These are phyloP conservation scores for Leccinum ochraceum DNA, from an alignment of 768 basidiomycete genomes.

Conservation along the genomic window DNA sequence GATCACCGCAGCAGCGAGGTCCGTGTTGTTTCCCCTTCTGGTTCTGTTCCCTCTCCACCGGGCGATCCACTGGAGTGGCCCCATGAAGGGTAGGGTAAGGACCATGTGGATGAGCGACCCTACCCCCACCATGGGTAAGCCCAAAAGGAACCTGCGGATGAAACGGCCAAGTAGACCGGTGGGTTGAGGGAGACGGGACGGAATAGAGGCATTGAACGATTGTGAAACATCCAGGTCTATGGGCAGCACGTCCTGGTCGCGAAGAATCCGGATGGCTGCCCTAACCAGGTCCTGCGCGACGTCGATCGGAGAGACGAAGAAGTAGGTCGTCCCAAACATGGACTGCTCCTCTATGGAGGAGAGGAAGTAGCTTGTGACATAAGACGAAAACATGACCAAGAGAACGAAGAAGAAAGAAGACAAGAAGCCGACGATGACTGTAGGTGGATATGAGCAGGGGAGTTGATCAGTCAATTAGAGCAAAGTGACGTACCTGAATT, in stretches of 20 bases:
- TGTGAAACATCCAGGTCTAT: slow-evolving; percentile 23
- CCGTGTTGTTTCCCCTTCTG: slow-evolving; percentile 53
- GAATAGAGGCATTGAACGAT: slow-evolving; percentile 20
- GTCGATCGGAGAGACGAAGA: slow-evolving; percentile 54
- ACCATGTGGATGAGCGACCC: slow-evolving; percentile 75
- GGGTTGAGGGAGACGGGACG: slow-evolving; percentile 30
- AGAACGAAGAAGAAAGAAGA: slow-evolving; percentile 63
- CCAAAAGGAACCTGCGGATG: slow-evolving; percentile 70
- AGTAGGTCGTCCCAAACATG: slow-evolving; percentile 37
- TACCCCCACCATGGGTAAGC: slow-evolving; percentile 76
- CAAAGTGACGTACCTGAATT: slow-evolving; percentile 57
- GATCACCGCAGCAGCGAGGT: slow-evolving; percentile 67
- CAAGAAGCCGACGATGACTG: slow-evolving; percentile 65
- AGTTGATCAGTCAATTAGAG: slow-evolving; percentile 5
- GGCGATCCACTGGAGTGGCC: slow-evolving; percentile 70
- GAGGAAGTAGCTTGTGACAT: slow-evolving; percentile 67
- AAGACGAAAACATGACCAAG: slow-evolving; percentile 69
- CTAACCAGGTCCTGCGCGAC: slow-evolving; percentile 61
- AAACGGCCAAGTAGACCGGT: slow-evolving; percentile 55
- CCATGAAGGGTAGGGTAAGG: slow-evolving; percentile 60
- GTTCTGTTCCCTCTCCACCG: slow-evolving; percentile 60
- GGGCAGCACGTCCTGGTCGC: slow-evolving; percentile 51
- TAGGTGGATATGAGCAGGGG: slow-evolving; percentile 15
- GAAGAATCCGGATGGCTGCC: slow-evolving; percentile 61
- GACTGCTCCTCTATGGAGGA: slow-evolving; percentile 57